Conservation (phyloP, 306 rosid species). For the Lupinus albus region DNA sequence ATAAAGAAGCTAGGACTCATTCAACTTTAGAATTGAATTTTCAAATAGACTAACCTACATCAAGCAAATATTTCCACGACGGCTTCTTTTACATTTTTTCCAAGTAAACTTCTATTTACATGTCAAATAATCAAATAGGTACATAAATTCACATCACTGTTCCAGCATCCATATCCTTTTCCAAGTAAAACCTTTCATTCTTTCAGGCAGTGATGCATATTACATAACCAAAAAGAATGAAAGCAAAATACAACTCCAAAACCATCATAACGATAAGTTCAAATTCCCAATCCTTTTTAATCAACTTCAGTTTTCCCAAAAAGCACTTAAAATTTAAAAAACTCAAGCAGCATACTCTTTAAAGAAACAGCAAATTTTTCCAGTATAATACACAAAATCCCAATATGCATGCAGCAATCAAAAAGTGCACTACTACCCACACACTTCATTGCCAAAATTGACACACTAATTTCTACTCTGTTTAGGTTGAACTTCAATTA, state of each 20-base stretch:
- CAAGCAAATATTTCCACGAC: not conserved
- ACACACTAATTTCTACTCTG: not conserved
- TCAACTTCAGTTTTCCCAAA: slow-evolving; percentile 7
- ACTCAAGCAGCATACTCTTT: not conserved
- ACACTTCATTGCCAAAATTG: slow-evolving; percentile 22
- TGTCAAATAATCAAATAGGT: not conserved
- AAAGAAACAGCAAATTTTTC: not conserved
- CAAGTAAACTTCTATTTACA: not conserved
- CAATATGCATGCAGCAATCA: slow-evolving; percentile 13
- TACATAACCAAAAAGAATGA: not conserved
- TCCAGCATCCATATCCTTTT: not conserved
- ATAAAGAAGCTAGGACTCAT: not conserved
- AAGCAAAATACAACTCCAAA: not conserved
- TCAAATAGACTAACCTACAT: not conserved
- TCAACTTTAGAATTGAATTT: not conserved
- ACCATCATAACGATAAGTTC: slow-evolving; percentile 19
- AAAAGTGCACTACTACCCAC: not conserved
- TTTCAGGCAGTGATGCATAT: not conserved
- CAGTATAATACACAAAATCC: not conserved
- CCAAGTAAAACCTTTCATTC: slow-evolving; percentile 11
- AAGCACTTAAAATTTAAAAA: not conserved
- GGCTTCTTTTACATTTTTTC: not conserved
- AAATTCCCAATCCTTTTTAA: not conserved
- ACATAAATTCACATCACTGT: slow-evolving; percentile 16
- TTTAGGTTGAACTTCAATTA: not conserved